Base-by-base conservation (phyloP, 441 rosid genomes). In the Corymbia calophylla region DNA sequence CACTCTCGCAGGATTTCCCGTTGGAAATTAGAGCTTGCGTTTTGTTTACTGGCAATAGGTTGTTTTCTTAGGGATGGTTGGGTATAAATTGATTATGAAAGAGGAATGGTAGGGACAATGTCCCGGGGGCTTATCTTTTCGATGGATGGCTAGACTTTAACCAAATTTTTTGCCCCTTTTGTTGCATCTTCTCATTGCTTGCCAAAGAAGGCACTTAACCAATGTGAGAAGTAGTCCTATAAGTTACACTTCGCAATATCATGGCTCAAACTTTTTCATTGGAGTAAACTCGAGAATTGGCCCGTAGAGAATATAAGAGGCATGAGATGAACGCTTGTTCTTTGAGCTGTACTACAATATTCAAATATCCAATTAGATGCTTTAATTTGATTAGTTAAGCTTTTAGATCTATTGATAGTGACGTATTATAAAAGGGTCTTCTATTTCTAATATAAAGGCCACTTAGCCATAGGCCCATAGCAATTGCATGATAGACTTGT, bases 401-500 rank as follows among this genome's bases (percentile, higher is more conserved):
- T 1, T 73, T 21, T 2, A 73, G 9, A 73, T 73, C 12, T 19
- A 5, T 39, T 4, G 8, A 39, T 7, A 11, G 49, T 6, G 9
- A 0, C 11, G 27, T 73, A 44, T 73, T 29, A 7, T 16, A 13
- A 73, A 12, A 1, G 82, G 49, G 8, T 73, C 49, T 73, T 19
- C 27, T 19, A 73, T 73, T 73, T 73, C 49, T 73, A 16, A 13
- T 73, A 10, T 12, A 13, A 73, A 39, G 82, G 39, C 16, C 14
- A 25, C 51, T 39, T 73, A 73, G 49, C 49, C 9, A 3, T n/a
- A n/a, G n/a, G n/a, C n/a, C n/a, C n/a, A n/a, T 6, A 23, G 51
- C 51, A 39, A 3, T 13, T 14, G 49, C 1, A 2, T 11, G 2
- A 0, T 0, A 25, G 64, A 58, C 64, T 10, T 9, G 10, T 25